These are phyloP conservation scores for Endocladia muricata DNA, from an alignment of 31 red algal genomes.

Conservation along the genomic window DNA sequence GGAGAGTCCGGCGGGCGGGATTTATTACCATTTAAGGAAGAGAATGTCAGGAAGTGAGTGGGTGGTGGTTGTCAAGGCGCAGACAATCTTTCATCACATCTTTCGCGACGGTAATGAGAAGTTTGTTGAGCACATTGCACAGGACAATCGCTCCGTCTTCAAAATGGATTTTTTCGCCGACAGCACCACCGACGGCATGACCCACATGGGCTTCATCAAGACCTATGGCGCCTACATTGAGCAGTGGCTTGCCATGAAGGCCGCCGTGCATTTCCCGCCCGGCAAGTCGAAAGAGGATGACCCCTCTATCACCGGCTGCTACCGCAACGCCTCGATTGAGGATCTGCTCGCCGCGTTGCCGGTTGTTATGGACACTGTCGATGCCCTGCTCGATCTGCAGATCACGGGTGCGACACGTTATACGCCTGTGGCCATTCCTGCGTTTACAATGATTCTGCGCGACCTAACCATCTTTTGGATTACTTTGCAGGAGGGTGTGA, in stretches of 20 bases:
- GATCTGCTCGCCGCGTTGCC: constrained; percentile 78
- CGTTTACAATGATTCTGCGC: constrained; percentile 81
- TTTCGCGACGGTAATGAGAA: constrained; percentile 94
- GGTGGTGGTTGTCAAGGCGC: constrained; percentile 85
- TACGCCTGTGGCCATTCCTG: constrained; percentile 60
- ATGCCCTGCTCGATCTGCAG: constrained; percentile 49
- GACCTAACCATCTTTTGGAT: constrained; percentile 67
- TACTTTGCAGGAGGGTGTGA: constrained; percentile 57
- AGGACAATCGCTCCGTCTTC: constrained; percentile 52
- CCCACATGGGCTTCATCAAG: constrained; percentile 60
- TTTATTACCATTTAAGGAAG: constrained; percentile 90
- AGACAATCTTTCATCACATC: constrained; percentile 92
- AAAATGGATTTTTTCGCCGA: constrained; percentile 76
- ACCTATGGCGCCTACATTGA: constrained; percentile 69
- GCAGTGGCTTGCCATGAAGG: constrained; percentile 82
- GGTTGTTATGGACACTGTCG: constrained; percentile 69
- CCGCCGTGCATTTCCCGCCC: constrained; percentile 77
- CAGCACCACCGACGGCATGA: constrained; percentile 40
- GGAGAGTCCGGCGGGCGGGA: constrained; percentile 74
- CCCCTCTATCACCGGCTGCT: constrained; percentile 31
- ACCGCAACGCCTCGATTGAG: constrained; percentile 47
- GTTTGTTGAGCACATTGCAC: constrained; percentile 70
- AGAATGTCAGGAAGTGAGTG: constrained; percentile 72
- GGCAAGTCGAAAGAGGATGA: constrained; percentile 69
- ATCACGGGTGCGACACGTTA: constrained; percentile 44